phyloP scores from a whole-genome alignment of 805 yeast species.

The Myxozyma lipomycoides region DNA sequence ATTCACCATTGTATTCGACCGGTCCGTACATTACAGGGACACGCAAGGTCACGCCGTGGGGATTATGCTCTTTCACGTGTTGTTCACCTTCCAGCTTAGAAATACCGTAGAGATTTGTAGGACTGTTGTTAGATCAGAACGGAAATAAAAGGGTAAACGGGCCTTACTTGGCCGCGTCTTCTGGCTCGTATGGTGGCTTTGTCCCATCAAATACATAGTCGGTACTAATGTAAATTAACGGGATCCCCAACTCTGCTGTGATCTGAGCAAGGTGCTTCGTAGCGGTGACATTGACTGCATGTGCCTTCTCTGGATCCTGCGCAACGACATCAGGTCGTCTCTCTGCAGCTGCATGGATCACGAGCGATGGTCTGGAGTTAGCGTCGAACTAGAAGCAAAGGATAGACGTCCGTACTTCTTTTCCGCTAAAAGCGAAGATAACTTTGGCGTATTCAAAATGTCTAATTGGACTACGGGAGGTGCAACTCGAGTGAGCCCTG shows the following conservation, averaged over 20 bases:
- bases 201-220: slow-evolving; percentile 27
- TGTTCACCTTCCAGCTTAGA: slow-evolving; percentile 19
- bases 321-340: slow-evolving; percentile 18
- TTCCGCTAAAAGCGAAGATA: slow-evolving; percentile 1
- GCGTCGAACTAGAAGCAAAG: not conserved
- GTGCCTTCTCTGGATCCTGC: slow-evolving; percentile 9
- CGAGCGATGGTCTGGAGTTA: slow-evolving; percentile 13
- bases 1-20: slow-evolving; percentile 9
- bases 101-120: slow-evolving; percentile 21
- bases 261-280: slow-evolving; percentile 13
- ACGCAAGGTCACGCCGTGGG: slow-evolving; percentile 9
- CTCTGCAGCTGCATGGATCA: slow-evolving; percentile 26
- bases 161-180: slow-evolving; percentile 19
- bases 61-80: slow-evolving; percentile 5
- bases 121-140: slow-evolving; percentile 6
- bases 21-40: slow-evolving; percentile 24
- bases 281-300: slow-evolving; percentile 11
- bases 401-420: slow-evolving; percentile 1
- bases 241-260: slow-evolving; percentile 12
- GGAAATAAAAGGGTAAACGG: not conserved
- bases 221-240: slow-evolving; percentile 22
- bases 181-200: slow-evolving; percentile 22
- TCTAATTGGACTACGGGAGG: slow-evolving; percentile 12
- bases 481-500: slow-evolving; percentile 11
- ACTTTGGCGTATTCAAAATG: slow-evolving; percentile 3